Conservation (phyloP, 148 eudicot genomes). For the Drosera capensis region DNA sequence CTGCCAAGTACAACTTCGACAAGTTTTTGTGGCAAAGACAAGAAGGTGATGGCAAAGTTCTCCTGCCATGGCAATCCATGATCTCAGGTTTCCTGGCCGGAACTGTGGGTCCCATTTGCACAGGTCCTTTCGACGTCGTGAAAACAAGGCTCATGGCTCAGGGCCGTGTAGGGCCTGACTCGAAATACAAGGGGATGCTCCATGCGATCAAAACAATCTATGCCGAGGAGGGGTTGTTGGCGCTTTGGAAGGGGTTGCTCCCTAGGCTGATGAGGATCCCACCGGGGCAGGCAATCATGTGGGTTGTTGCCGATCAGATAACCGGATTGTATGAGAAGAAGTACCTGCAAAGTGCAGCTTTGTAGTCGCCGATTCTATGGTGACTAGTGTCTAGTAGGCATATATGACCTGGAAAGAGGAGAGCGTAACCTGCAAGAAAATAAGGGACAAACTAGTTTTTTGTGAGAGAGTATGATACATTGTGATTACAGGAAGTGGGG, state of each 20-base stretch:
- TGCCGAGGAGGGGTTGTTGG: slow-evolving; percentile 68
- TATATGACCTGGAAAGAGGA: no score
- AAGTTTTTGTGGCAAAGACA: slow-evolving; percentile 60
- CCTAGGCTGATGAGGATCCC: slow-evolving; percentile 96
- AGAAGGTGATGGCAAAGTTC: slow-evolving; percentile 78
- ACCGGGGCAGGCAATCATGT: slow-evolving; percentile 98
- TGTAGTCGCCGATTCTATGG: no score
- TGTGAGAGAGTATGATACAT: no score
- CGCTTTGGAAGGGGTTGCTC: slow-evolving; percentile 82
- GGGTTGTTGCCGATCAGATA: slow-evolving; percentile 91
- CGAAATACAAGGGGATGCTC: slow-evolving; percentile 81
- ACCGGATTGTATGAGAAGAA: slow-evolving; percentile 83
- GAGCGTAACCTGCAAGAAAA: no score
- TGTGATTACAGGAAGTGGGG: no score
- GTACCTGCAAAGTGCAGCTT: slow-evolving; percentile 23
- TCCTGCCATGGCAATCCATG: slow-evolving; percentile 93
- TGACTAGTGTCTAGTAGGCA: no score
- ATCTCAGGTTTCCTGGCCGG: slow-evolving; percentile 92
- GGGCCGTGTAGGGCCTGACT: slow-evolving; percentile 34
- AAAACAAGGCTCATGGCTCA: slow-evolving; percentile 97
- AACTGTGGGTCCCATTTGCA: slow-evolving; percentile 86
- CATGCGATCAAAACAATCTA: slow-evolving; percentile 67
- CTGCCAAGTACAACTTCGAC: slow-evolving; percentile 73
- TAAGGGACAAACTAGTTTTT: no score
- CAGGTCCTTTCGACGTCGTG: slow-evolving; percentile 93